Conservation (phyloP, 73 alveolate species). For the Breviolum minutum region DNA sequence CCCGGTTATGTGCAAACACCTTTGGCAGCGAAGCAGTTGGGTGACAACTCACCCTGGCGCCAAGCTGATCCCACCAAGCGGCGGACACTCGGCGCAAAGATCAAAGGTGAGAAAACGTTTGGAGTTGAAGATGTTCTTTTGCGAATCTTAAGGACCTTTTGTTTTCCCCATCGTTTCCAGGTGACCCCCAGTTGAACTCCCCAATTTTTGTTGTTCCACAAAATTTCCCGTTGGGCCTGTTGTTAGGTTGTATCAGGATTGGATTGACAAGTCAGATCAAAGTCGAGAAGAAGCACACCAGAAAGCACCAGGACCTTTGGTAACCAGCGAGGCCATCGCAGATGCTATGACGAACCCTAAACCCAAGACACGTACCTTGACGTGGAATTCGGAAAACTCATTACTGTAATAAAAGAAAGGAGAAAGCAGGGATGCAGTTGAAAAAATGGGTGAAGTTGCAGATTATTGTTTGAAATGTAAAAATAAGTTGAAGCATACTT, state of each 20-base stretch:
- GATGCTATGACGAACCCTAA: conserved; percentile 17
- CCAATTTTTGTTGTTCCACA: neutral
- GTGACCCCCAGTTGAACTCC: neutral
- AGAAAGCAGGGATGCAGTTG: too few species aligned
- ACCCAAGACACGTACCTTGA: conserved; percentile 13
- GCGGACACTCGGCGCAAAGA: neutral
- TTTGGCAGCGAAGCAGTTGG: conserved; percentile 28
- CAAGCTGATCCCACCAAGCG: neutral
- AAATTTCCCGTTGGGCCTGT: neutral
- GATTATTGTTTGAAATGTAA: too few species aligned
- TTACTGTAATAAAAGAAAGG: too few species aligned
- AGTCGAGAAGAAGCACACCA: conserved; percentile 38
- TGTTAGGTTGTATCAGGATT: neutral
- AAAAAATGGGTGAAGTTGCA: too few species aligned
- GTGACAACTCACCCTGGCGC: conserved; percentile 52
- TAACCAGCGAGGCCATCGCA: neutral
- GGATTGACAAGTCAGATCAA: conserved; percentile 3
- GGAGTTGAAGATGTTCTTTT: neutral
- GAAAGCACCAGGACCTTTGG: conserved; percentile 12
- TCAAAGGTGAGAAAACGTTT: too few species aligned
- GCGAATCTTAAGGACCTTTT: neutral
- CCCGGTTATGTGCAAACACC: conserved; percentile 54
- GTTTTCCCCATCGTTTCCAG: neutral
- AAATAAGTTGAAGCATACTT: too few species aligned
- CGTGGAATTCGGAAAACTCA: too few species aligned